Evolutionary conservation across 1,284 basidiomycete species (phyloP).

Genomic region (Inonotus hispidus): DNA sequence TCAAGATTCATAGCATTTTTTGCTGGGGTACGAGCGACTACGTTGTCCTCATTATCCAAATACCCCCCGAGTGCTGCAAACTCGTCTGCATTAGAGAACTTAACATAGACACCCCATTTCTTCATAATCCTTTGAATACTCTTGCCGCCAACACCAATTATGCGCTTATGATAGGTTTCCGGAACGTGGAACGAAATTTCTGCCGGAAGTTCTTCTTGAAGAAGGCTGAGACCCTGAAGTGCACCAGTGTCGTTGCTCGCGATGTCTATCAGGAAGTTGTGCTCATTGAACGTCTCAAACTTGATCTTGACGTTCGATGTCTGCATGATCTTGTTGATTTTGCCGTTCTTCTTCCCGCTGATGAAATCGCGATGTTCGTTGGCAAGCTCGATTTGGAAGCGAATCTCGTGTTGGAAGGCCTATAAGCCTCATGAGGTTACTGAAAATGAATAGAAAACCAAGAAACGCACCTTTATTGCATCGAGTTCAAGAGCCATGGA

Average conservation of each 20-base stretch:
- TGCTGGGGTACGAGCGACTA: slow-evolving; percentile 93
- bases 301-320: slow-evolving; percentile 96
- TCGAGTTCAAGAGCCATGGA: slow-evolving; percentile 87
- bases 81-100: slow-evolving; percentile 98
- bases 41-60: slow-evolving; percentile 97
- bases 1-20: slow-evolving; percentile 97
- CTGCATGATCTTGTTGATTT: slow-evolving; percentile 99
- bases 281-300: slow-evolving; percentile 98
- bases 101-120: slow-evolving; percentile 98
- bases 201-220: slow-evolving; percentile 97
- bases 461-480: slow-evolving; percentile 67
- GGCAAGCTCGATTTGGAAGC: slow-evolving; percentile 97
- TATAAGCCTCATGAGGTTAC: slow-evolving; percentile 27
- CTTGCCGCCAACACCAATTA: slow-evolving; percentile 97
- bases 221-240: slow-evolving; percentile 81
- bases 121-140: slow-evolving; percentile 99
- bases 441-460: slow-evolving; percentile 9
- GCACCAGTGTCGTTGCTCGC: slow-evolving; percentile 79
- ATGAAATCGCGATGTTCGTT: slow-evolving; percentile 99
- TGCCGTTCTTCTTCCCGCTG: slow-evolving; percentile 96
- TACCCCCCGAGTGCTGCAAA: slow-evolving; percentile 94
- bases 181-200: slow-evolving; percentile 99
- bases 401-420: slow-evolving; percentile 95
- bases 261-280: slow-evolving; percentile 98
- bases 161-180: slow-evolving; percentile 97